Evolutionary conservation across 2,329 filamentous ascomycete genomes (phyloP), one percentile per base, ranked within the genome.

Genomic region (Penicillium nordicum): DNA sequence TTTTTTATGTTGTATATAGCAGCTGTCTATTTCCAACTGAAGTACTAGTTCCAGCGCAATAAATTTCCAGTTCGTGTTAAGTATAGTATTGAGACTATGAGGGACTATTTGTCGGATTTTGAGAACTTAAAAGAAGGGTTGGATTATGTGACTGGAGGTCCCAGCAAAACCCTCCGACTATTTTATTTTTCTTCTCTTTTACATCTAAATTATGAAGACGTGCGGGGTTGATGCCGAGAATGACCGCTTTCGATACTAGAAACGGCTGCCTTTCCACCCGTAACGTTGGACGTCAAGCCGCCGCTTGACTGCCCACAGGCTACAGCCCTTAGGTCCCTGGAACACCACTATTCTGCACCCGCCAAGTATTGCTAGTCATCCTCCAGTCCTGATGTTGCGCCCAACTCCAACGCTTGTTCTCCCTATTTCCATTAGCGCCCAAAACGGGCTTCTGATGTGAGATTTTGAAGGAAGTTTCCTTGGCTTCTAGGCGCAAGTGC

Each of bases 211-310:
- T 62, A 43, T 63, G 44, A 47, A 61, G 55, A 58, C 58, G 58
- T 59, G 57, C 61, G 59, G 4, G n/a, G 11, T 37, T 18, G 36
- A 18, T 9, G 16, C 8, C 36, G 36, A 64, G 63, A 62, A 65
- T 63, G 55, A 60, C 58, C 1, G 47, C 60, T 55, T 57, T 53
- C 48, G 56, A 52, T 36, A 58, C 59, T 51, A 61, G 57, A 60
- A 62, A 62, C 59, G 53, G 59, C 46, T 42, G 42, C 55, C 57
- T 65, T 63, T 62, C 58, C 49, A 62, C 58, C 57, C 49, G 57
- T 64, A 30, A 30, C 10, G 9, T 4, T 30, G 29, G 9, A 4
- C 29, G 29, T 11, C 29, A 30, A 30, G 4, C 29, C 9, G 10
- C 9, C 8, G 9, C 8, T 29, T 11, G 9, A 29, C 9, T 29